A percentile compares a stretch with the other conserved stretches of the same genome.
phyloP scores from a whole-genome alignment of 2,329 filamentous ascomycete genomes.

The Trichoderma sp. region DNA sequence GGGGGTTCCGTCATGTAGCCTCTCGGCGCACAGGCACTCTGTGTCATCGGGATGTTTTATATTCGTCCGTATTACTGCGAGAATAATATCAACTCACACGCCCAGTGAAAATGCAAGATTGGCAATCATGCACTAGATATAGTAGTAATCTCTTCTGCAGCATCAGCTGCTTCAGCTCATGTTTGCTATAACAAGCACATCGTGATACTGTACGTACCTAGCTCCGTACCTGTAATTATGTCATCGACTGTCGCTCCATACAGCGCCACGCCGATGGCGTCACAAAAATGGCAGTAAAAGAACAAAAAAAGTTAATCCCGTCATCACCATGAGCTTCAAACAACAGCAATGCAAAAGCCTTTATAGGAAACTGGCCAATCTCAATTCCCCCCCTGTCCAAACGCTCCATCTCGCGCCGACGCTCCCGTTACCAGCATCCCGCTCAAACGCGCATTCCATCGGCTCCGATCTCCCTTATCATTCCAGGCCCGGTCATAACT shows the following conservation, averaged over 20 bases:
- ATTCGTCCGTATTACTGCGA: not conserved
- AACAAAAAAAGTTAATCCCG: not conserved
- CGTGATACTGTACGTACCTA: not conserved
- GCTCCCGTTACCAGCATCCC: not conserved
- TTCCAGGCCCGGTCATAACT: not conserved
- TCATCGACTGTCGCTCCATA: not conserved
- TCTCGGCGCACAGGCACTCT: not conserved
- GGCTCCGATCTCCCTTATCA: not conserved
- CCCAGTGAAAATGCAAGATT: not conserved
- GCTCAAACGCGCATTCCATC: slow-evolving; percentile 12
- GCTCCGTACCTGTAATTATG: not conserved
- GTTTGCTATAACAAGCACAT: not conserved
- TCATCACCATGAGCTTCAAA: not conserved
- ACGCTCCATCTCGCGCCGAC: not conserved
- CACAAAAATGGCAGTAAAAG: not conserved
- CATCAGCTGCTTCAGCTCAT: not conserved
- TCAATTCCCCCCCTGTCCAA: not conserved
- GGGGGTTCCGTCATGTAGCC: not conserved
- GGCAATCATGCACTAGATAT: not conserved
- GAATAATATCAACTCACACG: too few relatives aligned
- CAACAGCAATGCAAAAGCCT: not conserved
- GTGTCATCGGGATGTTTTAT: too few relatives aligned
- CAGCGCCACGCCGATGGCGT: not conserved
- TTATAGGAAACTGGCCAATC: not conserved
- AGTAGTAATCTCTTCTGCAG: not conserved